Base-by-base conservation (phyloP, 257 asterid genomes). In the Coffea canephora region DNA sequence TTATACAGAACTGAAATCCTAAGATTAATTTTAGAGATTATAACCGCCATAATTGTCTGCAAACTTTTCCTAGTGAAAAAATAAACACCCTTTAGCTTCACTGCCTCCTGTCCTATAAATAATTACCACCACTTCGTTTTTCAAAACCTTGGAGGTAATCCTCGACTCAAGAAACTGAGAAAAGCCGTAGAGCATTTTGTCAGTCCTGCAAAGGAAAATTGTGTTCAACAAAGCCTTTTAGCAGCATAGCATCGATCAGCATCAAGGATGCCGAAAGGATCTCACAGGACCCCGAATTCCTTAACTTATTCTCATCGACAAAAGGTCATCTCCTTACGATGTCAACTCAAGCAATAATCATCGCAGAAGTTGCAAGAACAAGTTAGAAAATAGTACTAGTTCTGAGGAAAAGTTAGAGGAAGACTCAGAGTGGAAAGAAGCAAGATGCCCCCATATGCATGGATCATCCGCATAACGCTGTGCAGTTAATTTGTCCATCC, bases 361-460 rank as follows among this genome's bases (percentile, higher is more conserved):
- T 39, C 5, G 65, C 27, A 59, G 25, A 21, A 59, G 23, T 59
- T 59, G 65, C 65, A 19, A 19, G 65, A 59, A 59, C 65, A 9
- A 59, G 65, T 59, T 59, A 0, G 13, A 21, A 59, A 21, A 27
- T 7, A 0, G 3, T 59, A 13, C 59, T 14, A 39, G 59, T 1
- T 15, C 46, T 34, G 23, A 43, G 45, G 2, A 46, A 69, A 39
- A 39, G 43, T 39, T 3, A 39, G 43, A 39, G 43, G 43, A 39
- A 4, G 5, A 39, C 43, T 43, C 31, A 39, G 43, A 39, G 79
- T 91, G 96, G 93, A 91, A 91, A 82, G 97, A 94, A 79, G 85
- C 84, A 46, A 85, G 88, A 34, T 94, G 98, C 86, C 90, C 90
- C 97, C 62, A 87, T 91, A 46, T 94, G 94, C 76, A 83, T 91